Percentiles rank a stretch among this genome's conserved stretches.
Evolutionary conservation across 352 stramenopile species (phyloP).

Genomic region (Globisporangium uncinulatum): DNA sequence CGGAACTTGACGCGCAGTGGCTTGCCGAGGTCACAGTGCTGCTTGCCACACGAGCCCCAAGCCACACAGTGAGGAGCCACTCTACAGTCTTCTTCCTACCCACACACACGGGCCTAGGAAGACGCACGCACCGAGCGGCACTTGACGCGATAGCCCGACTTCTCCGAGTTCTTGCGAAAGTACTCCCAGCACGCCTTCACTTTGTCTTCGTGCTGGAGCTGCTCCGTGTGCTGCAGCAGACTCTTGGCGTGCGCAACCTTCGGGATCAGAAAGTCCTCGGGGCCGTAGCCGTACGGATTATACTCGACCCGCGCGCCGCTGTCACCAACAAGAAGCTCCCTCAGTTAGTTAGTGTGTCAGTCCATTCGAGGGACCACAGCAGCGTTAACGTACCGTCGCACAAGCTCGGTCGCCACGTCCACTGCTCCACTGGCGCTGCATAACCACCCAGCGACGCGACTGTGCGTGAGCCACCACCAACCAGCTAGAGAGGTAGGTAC

Average conservation of each 20-base stretch:
- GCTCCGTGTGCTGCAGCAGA: constrained; percentile 82
- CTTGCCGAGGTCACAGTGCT: constrained; percentile 80
- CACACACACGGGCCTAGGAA: too few species aligned
- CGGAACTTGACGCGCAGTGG: constrained; percentile 75
- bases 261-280: constrained; percentile 79
- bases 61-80: not conserved
- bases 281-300: constrained; percentile 83
- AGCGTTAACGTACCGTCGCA: constrained; percentile 34
- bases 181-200: constrained; percentile 72
- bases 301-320: constrained; percentile 64
- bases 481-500: not conserved
- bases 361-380: not conserved
- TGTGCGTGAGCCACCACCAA: not conserved
- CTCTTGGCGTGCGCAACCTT: constrained; percentile 78
- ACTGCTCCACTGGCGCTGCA: constrained; percentile 60
- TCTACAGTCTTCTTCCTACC: not conserved
- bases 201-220: constrained; percentile 78
- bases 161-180: constrained; percentile 69
- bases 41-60: constrained; percentile 3
- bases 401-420: constrained; percentile 68
- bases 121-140: constrained; percentile 49
- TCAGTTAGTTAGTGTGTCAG: too few species aligned
- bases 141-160: constrained; percentile 60
- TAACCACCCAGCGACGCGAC: constrained; percentile 3
- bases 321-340: not conserved